phyloP scores from a whole-genome alignment of 2,329 filamentous ascomycete genomes.

The Fusarium falciforme region DNA sequence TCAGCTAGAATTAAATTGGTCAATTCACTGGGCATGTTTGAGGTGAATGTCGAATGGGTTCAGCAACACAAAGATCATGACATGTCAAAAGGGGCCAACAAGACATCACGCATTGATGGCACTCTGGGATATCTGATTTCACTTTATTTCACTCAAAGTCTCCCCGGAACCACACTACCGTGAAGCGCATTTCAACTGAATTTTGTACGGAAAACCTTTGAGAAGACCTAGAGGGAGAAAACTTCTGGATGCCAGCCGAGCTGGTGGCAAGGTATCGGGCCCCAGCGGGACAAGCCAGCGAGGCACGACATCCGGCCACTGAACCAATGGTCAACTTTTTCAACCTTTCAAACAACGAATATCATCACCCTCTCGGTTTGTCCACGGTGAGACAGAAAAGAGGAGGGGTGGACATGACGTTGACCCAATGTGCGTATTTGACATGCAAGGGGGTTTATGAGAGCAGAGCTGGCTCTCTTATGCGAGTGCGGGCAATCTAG shows the following conservation, averaged over 20 bases:
- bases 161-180: neutral
- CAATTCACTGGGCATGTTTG: neutral
- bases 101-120: neutral
- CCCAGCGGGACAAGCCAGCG: constrained; percentile 26
- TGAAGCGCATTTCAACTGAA: constrained; percentile 44
- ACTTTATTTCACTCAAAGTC: neutral
- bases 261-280: constrained; percentile 39
- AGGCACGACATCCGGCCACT: constrained; percentile 38
- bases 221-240: constrained; percentile 48
- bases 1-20: neutral
- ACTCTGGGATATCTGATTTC: neutral
- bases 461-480: constrained; percentile 24
- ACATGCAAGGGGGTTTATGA: constrained; percentile 25
- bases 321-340: constrained; percentile 48
- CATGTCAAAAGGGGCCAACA: neutral
- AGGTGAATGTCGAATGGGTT: neutral
- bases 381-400: neutral
- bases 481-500: constrained; percentile 48
- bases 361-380: constrained; percentile 16
- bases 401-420: constrained; percentile 34
- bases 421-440: constrained; percentile 38
- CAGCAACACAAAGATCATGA: neutral
- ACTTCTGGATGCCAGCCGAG: constrained; percentile 41
- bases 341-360: constrained; percentile 48
- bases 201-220: constrained; percentile 47